A percentile compares a stretch with the other conserved stretches of the same genome.
These are phyloP conservation scores for Escallonia rubra DNA, from an alignment of 129 eudicot genomes.

Conservation along the genomic window DNA sequence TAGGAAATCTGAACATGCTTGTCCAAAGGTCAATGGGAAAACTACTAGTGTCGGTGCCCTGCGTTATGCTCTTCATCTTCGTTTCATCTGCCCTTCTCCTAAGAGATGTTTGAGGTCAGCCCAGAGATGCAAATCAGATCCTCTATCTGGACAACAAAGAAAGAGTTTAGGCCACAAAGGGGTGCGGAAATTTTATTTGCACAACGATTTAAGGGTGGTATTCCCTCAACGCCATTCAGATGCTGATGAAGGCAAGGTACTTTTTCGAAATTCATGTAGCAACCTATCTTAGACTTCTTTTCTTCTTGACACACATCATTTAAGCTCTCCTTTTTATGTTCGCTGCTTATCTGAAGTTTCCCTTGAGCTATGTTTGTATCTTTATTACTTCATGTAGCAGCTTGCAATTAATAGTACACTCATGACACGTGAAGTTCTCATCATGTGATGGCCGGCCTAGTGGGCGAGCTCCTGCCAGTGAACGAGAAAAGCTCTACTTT, in stretches of 20 bases:
- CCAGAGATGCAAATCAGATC: slow-evolving; percentile 30
- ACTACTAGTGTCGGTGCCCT: slow-evolving; percentile 48
- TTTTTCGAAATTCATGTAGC: not conserved
- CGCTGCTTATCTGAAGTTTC: too few species aligned
- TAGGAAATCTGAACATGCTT: slow-evolving; percentile 20
- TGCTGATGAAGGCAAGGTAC: slow-evolving; percentile 88
- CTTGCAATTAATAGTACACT: too few species aligned
- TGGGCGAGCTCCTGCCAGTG: too few species aligned
- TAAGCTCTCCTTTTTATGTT: too few species aligned
- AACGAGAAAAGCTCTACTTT: too few species aligned
- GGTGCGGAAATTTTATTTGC: slow-evolving; percentile 48
- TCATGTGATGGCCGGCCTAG: too few species aligned
- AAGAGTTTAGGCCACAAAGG: slow-evolving; percentile 15
- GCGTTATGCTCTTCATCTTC: slow-evolving; percentile 88
- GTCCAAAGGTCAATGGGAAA: slow-evolving; percentile 46
- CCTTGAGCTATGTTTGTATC: too few species aligned
- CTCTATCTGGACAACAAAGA: slow-evolving; percentile 20
- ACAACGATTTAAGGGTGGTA: slow-evolving; percentile 71
- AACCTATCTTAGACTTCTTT: too few species aligned
- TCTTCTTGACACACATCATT: too few species aligned
- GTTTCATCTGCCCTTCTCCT: slow-evolving; percentile 60
- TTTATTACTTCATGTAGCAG: too few species aligned
- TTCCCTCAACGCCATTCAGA: slow-evolving; percentile 87
- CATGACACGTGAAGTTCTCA: too few species aligned
- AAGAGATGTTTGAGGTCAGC: slow-evolving; percentile 40